A percentile compares a stretch with the other conserved stretches of the same genome.
phyloP scores from a whole-genome alignment of 2,329 filamentous ascomycete genomes.

The Fusarium virguliforme region DNA sequence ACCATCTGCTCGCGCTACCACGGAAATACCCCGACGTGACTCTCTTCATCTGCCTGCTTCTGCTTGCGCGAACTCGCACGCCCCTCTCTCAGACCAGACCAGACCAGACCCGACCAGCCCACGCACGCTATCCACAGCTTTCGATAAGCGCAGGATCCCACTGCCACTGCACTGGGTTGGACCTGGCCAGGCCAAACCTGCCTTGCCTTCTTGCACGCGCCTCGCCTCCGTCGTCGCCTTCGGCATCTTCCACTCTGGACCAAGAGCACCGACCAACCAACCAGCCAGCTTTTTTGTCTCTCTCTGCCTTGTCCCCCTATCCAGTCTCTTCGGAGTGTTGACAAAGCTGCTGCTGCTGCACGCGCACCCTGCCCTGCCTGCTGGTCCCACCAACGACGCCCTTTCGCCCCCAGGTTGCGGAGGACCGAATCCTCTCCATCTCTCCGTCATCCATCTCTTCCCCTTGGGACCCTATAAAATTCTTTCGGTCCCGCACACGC shows the following conservation, averaged over 20 bases:
- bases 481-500: constrained; percentile 53
- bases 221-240: constrained; percentile 37
- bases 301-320: constrained; percentile 16
- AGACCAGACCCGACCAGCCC: neutral
- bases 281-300: constrained; percentile 14
- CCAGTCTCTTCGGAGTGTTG: constrained; percentile 14
- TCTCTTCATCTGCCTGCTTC: constrained; percentile 20
- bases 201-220: constrained; percentile 13
- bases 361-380: constrained; percentile 33
- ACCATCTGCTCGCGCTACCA: constrained; percentile 50
- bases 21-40: constrained; percentile 56
- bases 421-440: constrained; percentile 50
- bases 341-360: constrained; percentile 33
- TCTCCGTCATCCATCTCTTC: constrained; percentile 52
- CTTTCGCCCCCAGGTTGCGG: constrained; percentile 43
- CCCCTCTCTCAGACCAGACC: constrained; percentile 45
- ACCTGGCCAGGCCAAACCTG: constrained; percentile 27
- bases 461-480: constrained; percentile 53
- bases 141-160: constrained; percentile 54
- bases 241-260: constrained; percentile 41
- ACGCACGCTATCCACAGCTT: constrained; percentile 47
- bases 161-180: constrained; percentile 48
- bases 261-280: constrained; percentile 23
- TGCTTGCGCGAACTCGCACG: constrained; percentile 43
- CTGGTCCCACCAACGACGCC: constrained; percentile 43